Base-by-base conservation (phyloP, 2,329 filamentous ascomycete species). In the Chrysoporthe austroafricana region DNA sequence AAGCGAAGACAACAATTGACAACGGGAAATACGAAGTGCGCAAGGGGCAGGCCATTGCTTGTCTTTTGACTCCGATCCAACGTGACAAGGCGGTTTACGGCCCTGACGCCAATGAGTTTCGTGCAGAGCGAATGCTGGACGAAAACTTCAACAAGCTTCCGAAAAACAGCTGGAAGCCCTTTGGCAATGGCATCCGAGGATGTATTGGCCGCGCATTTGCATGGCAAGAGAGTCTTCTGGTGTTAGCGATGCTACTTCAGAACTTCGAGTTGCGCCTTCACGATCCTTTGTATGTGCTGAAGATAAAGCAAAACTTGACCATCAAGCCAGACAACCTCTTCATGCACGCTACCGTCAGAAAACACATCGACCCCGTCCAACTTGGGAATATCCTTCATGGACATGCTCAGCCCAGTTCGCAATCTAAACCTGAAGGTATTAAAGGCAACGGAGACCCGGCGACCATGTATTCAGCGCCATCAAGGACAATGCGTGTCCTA, bases 191-290 rank as follows among this genome's bases (percentile, higher is more conserved):
- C 5, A 77, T 78, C 72, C 74, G 81, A 44, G 77, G 73, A 3
- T 83, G 81, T 66, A 82, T 83, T 57, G 81, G 63, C 60, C 74
- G 81, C 18, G 77, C 77, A 0, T 81, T 83, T 59, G 80, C 81
- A 1, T 79, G 79, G 77, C 81, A 83, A 71, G 81, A 83, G 67
- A 76, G 78, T 36, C 70, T 82, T 2, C 71, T 83, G 42, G 77
- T 77, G n/a, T 73, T 78, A 52, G 79, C 79, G 0, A 77, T 82
- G 66, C 74, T 83, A 9, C 70, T 83, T n/a, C 81, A 83, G 70
- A 78, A 79, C 56, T 83, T 83, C 72, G 78, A 81, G 64, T 77
- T 82, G 66, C 71, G 75, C 3, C 74, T 79, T 74, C 79, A 79
- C 0, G 79, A 83, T 67, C 76, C 80, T 0, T 77, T 76, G 0